Evolutionary conservation across 805 yeast species (phyloP).

Genomic region (Candida vartiovaarae): DNA sequence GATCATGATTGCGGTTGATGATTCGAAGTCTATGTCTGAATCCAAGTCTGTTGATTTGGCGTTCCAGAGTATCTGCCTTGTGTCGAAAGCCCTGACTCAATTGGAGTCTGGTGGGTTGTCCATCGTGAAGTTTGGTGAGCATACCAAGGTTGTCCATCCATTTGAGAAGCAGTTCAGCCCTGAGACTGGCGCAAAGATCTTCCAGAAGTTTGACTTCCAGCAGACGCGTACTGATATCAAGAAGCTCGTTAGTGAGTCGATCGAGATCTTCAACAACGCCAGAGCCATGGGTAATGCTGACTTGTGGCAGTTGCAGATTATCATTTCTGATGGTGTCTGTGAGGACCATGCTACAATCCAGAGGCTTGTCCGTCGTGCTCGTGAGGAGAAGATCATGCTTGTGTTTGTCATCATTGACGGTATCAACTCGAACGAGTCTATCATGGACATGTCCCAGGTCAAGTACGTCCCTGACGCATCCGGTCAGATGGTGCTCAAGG

Average conservation of each 20-base stretch:
- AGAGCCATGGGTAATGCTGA: conserved; percentile 44
- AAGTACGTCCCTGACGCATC: conserved; percentile 61
- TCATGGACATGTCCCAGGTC: conserved; percentile 92
- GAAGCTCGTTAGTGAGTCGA: conserved; percentile 62
- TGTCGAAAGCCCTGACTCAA: conserved; percentile 88
- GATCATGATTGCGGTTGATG: conserved; percentile 95
- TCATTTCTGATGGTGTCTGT: conserved; percentile 94
- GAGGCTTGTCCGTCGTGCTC: conserved; percentile 80
- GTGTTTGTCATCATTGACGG: conserved; percentile 95
- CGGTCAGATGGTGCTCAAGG: conserved; percentile 69
- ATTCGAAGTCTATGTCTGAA: conserved; percentile 96
- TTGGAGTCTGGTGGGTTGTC: conserved; percentile 91
- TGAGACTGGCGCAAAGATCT: conserved; percentile 75
- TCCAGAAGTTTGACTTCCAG: conserved; percentile 86
- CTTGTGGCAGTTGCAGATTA: conserved; percentile 89
- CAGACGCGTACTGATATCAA: conserved; percentile 83
- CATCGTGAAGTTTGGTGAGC: conserved; percentile 85
- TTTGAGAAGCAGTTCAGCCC: conserved; percentile 79
- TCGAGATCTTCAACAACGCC: conserved; percentile 61
- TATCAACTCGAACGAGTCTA: conserved; percentile 73
- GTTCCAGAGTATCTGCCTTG: conserved; percentile 88
- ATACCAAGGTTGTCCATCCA: conserved; percentile 77
- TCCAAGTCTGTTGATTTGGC: conserved; percentile 86
- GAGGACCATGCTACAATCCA: conserved; percentile 86
- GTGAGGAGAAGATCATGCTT: conserved; percentile 88